Conservation (phyloP, 2,329 filamentous ascomycete genomes). For the Colletotrichum trifolii region DNA sequence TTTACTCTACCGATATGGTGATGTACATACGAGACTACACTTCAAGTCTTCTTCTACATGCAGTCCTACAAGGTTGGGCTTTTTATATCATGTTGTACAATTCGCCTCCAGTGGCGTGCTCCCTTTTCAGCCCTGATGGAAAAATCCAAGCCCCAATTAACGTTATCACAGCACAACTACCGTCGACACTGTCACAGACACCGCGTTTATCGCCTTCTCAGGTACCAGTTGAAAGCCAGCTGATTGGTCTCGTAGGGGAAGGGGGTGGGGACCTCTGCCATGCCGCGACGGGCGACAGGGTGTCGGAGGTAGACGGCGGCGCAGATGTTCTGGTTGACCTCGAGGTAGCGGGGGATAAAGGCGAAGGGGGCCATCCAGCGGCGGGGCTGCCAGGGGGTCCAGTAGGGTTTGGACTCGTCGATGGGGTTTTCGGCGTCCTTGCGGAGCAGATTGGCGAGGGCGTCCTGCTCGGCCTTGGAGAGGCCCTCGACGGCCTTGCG, state of each 20-base stretch:
- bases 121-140: neutral
- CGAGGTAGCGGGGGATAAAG: constrained; percentile 93
- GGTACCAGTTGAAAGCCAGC: constrained; percentile 93
- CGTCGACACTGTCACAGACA: no score
- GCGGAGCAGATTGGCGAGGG: constrained; percentile 67
- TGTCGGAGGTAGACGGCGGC: constrained; percentile 94
- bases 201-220: constrained; percentile 75
- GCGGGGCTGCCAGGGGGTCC: constrained; percentile 89
- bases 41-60: constrained; percentile 25
- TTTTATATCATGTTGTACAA: constrained; percentile 36
- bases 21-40: constrained; percentile 31
- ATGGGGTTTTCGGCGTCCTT: constrained; percentile 79
- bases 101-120: neutral
- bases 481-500: constrained; percentile 44
- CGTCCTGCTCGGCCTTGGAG: constrained; percentile 61
- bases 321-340: constrained; percentile 98
- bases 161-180: neutral
- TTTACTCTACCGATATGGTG: constrained; percentile 21
- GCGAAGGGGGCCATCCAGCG: constrained; percentile 92
- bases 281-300: constrained; percentile 85
- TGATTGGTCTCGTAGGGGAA: constrained; percentile 78
- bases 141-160: neutral
- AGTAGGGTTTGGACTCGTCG: constrained; percentile 84
- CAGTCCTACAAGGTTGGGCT: constrained; percentile 28
- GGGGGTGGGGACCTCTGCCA: constrained; percentile 86